phyloP scores from a whole-genome alignment of 2,329 filamentous ascomycete genomes.

The Basipetospora chlamydospora region DNA sequence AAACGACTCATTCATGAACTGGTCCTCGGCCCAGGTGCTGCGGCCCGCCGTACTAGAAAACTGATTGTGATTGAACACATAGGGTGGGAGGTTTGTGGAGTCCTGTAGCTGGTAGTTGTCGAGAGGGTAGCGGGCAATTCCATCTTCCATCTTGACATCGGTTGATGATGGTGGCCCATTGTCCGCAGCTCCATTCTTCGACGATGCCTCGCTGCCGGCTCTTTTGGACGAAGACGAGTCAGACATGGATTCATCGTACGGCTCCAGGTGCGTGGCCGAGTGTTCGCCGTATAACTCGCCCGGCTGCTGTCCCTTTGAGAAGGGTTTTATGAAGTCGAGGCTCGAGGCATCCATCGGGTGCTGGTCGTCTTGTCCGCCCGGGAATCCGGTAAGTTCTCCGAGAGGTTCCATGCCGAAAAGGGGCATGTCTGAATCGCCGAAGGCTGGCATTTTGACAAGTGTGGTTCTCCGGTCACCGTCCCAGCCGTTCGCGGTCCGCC shows the following conservation, averaged over 20 bases:
- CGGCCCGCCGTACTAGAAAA: conserved; percentile 2
- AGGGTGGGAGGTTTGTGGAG: not conserved
- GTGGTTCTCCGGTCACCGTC: no score
- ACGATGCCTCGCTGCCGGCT: conserved; percentile 29
- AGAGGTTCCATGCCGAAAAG: conserved; percentile 1
- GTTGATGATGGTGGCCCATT: conserved; percentile 26
- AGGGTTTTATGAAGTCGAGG: conserved; percentile 1
- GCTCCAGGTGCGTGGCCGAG: no score
- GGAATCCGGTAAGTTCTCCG: no score
- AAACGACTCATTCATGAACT: conserved; percentile 34
- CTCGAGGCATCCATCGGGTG: conserved; percentile 1
- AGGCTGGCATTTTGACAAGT: conserved; percentile 1
- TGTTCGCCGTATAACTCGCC: no score
- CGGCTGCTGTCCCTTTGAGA: no score
- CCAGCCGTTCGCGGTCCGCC: not conserved
- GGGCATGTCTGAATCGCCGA: not conserved
- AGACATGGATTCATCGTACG: conserved; percentile 30
- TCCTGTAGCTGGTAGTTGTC: not conserved
- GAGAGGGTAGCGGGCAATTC: conserved; percentile 5
- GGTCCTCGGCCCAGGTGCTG: conserved; percentile 18
- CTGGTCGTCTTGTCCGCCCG: not conserved
- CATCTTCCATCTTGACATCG: conserved; percentile 29
- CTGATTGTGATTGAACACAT: not conserved
- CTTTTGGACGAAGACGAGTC: conserved; percentile 36
- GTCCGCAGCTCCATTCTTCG: conserved; percentile 24